Conservation (phyloP, 1,139 yeast genomes). For the Sugiyamaella sp. region DNA sequence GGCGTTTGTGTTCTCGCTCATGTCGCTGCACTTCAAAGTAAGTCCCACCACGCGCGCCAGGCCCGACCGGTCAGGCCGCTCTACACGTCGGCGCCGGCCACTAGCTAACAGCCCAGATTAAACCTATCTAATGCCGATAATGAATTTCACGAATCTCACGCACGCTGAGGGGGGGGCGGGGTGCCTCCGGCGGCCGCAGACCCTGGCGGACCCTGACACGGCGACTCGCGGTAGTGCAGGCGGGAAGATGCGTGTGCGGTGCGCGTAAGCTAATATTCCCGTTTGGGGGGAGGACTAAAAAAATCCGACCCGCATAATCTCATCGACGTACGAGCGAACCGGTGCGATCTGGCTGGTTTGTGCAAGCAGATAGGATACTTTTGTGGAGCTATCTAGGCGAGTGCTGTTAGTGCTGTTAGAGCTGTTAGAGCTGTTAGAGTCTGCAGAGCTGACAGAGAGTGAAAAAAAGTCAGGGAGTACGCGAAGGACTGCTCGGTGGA, state of each 20-base stretch:
- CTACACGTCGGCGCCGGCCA: not conserved
- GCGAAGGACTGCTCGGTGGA: too few species aligned
- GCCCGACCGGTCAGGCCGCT: too few species aligned
- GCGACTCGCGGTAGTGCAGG: not conserved
- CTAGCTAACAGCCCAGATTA: conserved; percentile 15
- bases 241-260: not conserved
- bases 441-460: too few species aligned
- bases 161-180: too few species aligned
- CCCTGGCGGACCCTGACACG: conserved; percentile 9
- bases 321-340: not conserved
- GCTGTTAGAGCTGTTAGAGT: too few species aligned
- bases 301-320: conserved; percentile 11
- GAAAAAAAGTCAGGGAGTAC: too few species aligned
- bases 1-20: conserved; percentile 49
- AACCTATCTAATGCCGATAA: conserved; percentile 25
- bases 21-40: conserved; percentile 48
- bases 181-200: conserved; percentile 12
- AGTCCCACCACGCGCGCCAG: conserved; percentile 1
- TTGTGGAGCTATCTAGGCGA: too few species aligned
- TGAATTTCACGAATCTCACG: not conserved
- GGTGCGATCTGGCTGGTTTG: not conserved
- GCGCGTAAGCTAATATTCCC: conserved; percentile 4
- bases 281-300: conserved; percentile 8
- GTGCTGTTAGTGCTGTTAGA: too few species aligned
- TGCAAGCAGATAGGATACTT: not conserved